Evolutionary conservation across 116 monocot genomes (phyloP), one percentile per base, ranked within the genome.

Genomic region (Phalaenopsis hybrid): DNA sequence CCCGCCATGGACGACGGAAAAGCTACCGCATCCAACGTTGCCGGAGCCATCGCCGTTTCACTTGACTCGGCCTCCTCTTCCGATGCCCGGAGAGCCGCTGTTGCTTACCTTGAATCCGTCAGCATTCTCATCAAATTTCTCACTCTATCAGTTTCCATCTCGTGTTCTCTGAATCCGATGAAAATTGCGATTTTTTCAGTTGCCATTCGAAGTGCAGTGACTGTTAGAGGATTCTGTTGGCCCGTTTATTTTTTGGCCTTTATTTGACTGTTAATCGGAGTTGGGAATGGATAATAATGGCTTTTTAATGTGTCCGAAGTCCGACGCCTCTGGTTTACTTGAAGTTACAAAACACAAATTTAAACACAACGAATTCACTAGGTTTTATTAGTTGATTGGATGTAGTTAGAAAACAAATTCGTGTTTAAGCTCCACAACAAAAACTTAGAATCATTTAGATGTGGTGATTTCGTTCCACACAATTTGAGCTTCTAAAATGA

Each of bases 31-130:
- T 57, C 23, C 70, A 88, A 86, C 76, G 92, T 95, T 49, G 93
- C 93, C 7, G 76, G 80, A 44, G 98, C 98, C 82, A 92, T 98
- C 79, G 72, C 87, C 82, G 82, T 90, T 28, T 86, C 92, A 46
- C 78, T 91, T 80, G 92, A 98, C 85, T 90, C 90, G 88, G 86
- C 84, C 58, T 89, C 92, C 23, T 67, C 98, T 6, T 81, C 93
- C 6, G 95, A 93, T 12, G 81, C 92, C 48, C 84, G 93, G 17
- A 89, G 84, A 21, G 86, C 90, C 59, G 98, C 98, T 63, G 83
- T 94, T 33, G 82, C 89, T 61, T 98, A 89, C 86, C 81, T 98
- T 34, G 98, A 98, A 87, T 95, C 98, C 20, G 98, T 98, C 20
- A 81, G 83, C 72, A 48, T 61, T 81, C 72, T 46, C 33, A 18